Evolutionary conservation across 164 flowering plant genomes (phyloP).

Genomic region (Pachysandra terminalis): DNA sequence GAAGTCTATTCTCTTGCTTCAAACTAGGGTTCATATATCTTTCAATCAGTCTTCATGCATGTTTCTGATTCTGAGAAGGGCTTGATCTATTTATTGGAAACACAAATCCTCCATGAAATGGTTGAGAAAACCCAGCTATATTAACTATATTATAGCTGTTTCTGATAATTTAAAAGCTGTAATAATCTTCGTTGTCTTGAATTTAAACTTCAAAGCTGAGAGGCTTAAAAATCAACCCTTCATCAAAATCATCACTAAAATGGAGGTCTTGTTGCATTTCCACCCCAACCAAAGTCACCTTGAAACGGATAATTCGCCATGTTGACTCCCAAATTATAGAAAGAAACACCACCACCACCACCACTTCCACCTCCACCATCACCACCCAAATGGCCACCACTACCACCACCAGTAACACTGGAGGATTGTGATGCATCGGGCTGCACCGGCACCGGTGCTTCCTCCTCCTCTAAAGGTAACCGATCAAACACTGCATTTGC

Average conservation of each 20-base stretch:
- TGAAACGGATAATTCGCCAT: constrained; percentile 30
- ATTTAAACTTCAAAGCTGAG: not conserved
- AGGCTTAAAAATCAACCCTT: not conserved
- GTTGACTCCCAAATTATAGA: constrained; percentile 31
- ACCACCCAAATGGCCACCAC: constrained; percentile 22
- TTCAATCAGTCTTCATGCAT: too few species aligned
- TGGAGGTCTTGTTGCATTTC: constrained; percentile 41
- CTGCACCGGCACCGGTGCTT: constrained; percentile 21
- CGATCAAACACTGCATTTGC: constrained; percentile 46
- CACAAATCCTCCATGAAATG: constrained; percentile 1
- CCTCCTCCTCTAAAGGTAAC: constrained; percentile 40
- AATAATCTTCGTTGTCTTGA: too few species aligned
- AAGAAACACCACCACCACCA: constrained; percentile 15
- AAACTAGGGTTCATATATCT: not conserved
- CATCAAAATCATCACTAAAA: constrained; percentile 15
- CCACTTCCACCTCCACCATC: constrained; percentile 17
- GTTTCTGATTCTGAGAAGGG: too few species aligned
- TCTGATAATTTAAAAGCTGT: not conserved
- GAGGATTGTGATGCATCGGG: constrained; percentile 46
- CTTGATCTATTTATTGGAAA: not conserved
- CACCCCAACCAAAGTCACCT: constrained; percentile 43
- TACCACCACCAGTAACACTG: constrained; percentile 33
- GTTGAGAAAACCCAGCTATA: not conserved
- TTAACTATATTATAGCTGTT: not conserved
- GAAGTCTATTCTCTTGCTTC: not conserved